Percentiles rank a stretch among this genome's conserved stretches.
phyloP scores from a whole-genome alignment of 116 monocot genomes.

The Posidonia oceanica region DNA sequence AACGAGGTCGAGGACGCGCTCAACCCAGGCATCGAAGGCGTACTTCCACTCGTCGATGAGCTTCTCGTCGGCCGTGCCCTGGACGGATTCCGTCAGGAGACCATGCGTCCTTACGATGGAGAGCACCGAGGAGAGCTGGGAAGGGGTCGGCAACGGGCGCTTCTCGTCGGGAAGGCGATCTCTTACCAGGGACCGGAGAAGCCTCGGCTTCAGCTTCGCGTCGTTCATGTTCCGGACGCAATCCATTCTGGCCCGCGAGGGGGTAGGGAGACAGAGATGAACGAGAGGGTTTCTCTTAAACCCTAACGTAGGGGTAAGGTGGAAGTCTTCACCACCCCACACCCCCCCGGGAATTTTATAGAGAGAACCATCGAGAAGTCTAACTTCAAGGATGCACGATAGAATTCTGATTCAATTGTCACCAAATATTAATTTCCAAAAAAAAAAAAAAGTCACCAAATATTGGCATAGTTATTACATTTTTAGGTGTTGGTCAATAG shows the following conservation, averaged over 20 bases:
- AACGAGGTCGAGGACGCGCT: conserved; percentile 34
- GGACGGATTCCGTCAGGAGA: conserved; percentile 37
- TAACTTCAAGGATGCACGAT: too few relatives aligned
- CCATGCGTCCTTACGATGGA: conserved; percentile 39
- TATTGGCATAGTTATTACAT: too few relatives aligned
- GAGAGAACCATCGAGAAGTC: too few relatives aligned
- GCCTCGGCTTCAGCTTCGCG: conserved; percentile 32
- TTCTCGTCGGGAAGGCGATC: conserved; percentile 42
- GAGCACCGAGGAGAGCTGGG: conserved; percentile 32
- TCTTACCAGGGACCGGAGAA: conserved; percentile 42
- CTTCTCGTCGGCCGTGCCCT: conserved; percentile 19
- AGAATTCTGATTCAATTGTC: too few relatives aligned
- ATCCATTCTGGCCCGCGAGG: conserved; percentile 6
- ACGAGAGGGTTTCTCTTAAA: too few relatives aligned
- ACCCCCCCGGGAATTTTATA: too few relatives aligned
- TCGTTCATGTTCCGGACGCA: conserved; percentile 37
- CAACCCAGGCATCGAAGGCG: conserved; percentile 68
- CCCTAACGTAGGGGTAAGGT: too few relatives aligned
- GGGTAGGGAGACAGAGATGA: too few relatives aligned
- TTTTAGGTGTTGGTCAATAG: too few relatives aligned
- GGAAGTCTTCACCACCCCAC: too few relatives aligned
- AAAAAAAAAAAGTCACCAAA: too few relatives aligned
- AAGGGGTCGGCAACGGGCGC: conserved; percentile 14
- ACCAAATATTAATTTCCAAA: too few relatives aligned
- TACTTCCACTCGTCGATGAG: conserved; percentile 34